These are phyloP conservation scores for Fusarium heterosporum DNA, from an alignment of 2,329 filamentous ascomycete genomes.

Conservation along the genomic window DNA sequence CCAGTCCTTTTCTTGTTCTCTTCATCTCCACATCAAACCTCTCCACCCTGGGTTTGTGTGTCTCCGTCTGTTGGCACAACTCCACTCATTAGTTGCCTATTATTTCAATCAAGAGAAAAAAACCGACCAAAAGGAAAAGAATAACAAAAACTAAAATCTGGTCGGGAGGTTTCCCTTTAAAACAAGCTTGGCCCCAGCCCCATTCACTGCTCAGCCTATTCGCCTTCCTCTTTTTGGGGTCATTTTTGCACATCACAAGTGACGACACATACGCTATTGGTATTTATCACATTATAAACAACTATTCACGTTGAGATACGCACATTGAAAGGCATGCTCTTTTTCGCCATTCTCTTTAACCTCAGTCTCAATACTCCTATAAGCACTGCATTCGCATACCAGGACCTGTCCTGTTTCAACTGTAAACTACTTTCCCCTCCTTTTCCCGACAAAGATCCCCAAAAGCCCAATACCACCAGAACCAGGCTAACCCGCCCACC, in stretches of 20 bases:
- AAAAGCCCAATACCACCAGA: conserved; percentile 31
- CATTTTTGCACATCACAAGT: conserved; percentile 28
- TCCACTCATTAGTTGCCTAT: conserved; percentile 27
- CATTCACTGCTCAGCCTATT: conserved; percentile 23
- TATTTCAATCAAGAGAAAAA: background rate
- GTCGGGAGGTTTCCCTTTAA: conserved; percentile 34
- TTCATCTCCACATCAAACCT: conserved; percentile 39
- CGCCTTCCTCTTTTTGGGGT: conserved; percentile 34
- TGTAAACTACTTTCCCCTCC: conserved; percentile 35
- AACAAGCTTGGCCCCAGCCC: conserved; percentile 38
- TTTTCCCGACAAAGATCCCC: conserved; percentile 35
- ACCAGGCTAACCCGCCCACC: conserved; percentile 19
- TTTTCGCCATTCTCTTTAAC: conserved; percentile 10
- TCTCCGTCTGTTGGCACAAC: conserved; percentile 30
- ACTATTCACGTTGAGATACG: background rate
- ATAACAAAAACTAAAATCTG: conserved; percentile 12
- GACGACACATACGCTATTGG: conserved; percentile 31
- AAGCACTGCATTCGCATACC: conserved; percentile 32
- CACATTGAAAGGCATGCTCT: conserved; percentile 2
- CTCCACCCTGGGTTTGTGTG: conserved; percentile 34
- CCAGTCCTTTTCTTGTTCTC: conserved; percentile 26
- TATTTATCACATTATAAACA: background rate
- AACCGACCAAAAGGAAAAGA: conserved; percentile 9
- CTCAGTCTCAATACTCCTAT: conserved; percentile 23
- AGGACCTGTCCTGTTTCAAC: conserved; percentile 26